These are phyloP conservation scores for Ophiostoma quercus DNA, from an alignment of 2,329 filamentous ascomycete species.

Conservation along the genomic window DNA sequence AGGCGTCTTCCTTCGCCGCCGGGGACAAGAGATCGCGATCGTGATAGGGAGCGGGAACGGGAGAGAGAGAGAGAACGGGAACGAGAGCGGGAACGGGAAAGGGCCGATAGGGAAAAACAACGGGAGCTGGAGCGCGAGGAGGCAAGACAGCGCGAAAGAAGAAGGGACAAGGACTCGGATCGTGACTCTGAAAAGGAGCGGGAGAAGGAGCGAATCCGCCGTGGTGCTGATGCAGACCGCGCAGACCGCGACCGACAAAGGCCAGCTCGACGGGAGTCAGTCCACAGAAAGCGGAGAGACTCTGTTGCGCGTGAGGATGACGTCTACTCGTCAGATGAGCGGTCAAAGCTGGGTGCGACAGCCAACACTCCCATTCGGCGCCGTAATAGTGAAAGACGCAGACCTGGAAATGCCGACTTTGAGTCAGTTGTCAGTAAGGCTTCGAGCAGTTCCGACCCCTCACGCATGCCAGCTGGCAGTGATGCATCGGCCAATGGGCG, in stretches of 20 bases:
- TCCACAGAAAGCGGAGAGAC: slow-evolving; percentile 27
- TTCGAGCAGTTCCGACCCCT: slow-evolving; percentile 15
- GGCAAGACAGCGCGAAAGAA: background rate
- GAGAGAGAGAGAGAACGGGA: slow-evolving; percentile 20
- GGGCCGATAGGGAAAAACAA: slow-evolving; percentile 24
- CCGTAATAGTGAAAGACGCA: slow-evolving; percentile 33
- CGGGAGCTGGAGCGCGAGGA: slow-evolving; percentile 1
- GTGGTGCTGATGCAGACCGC: background rate
- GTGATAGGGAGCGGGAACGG: slow-evolving; percentile 26
- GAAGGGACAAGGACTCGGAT: slow-evolving; percentile 11
- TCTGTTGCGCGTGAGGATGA: slow-evolving; percentile 32
- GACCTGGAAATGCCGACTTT: slow-evolving; percentile 37
- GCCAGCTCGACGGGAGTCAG: slow-evolving; percentile 32
- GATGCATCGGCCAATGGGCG: slow-evolving; percentile 21
- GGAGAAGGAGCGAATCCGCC: slow-evolving; percentile 16
- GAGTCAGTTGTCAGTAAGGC: slow-evolving; percentile 26
- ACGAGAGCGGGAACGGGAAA: slow-evolving; percentile 16
- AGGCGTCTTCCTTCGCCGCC: slow-evolving; percentile 14
- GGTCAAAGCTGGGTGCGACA: slow-evolving; percentile 30
- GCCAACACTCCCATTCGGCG: slow-evolving; percentile 24
- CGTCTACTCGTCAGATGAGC: slow-evolving; percentile 40
- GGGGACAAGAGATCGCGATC: slow-evolving; percentile 20
- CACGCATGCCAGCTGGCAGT: slow-evolving; percentile 26
- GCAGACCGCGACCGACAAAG: slow-evolving; percentile 22
- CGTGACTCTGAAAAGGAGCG: slow-evolving; percentile 16